Evolutionary conservation across 129 eudicot genomes (phyloP).

Genomic region (Sambucus nigra): DNA sequence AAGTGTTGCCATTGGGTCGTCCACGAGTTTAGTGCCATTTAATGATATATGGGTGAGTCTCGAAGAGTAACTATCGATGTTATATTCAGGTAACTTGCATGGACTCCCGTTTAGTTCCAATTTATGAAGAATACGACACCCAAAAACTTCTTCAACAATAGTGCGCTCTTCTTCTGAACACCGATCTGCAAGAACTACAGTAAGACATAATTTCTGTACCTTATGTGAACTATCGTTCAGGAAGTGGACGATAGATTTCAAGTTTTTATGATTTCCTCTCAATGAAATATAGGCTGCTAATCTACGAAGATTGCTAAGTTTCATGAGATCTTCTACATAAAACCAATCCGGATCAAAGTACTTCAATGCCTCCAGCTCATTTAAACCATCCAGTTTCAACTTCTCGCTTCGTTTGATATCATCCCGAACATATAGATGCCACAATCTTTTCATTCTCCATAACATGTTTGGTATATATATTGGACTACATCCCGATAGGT

Average conservation of each 20-base stretch:
- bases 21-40: not conserved
- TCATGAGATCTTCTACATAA: not conserved
- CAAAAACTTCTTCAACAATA: not conserved
- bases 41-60: not conserved
- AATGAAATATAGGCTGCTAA: not conserved
- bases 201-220: not conserved
- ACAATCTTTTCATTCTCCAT: not conserved
- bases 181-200: not conserved
- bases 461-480: slow-evolving; percentile 6
- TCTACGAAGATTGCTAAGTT: not conserved
- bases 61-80: no score
- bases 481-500: not conserved
- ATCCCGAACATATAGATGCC: not conserved
- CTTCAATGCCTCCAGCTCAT: not conserved
- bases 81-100: not conserved
- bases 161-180: not conserved
- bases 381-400: not conserved
- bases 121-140: not conserved
- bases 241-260: not conserved
- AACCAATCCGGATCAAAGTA: not conserved
- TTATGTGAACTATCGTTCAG: not conserved
- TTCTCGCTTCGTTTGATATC: not conserved
- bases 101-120: not conserved
- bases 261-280: no score
- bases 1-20: not conserved